These are phyloP conservation scores for Paspalum vaginatum DNA, from an alignment of 176 grass and related monocot species.

Conservation along the genomic window DNA sequence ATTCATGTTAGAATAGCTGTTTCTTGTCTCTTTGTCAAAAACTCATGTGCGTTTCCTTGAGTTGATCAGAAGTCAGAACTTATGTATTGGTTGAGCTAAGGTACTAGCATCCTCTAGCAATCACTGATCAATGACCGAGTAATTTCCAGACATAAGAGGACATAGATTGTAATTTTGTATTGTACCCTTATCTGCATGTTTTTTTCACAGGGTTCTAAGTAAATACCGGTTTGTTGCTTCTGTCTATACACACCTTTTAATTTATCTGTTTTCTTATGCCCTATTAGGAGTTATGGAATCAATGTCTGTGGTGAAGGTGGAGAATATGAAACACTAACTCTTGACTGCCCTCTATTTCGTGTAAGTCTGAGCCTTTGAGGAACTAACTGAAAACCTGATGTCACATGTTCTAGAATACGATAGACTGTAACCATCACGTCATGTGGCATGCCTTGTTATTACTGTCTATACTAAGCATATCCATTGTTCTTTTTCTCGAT, in stretches of 20 bases:
- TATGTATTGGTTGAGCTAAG: neutral
- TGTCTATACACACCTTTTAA: conserved; percentile 27
- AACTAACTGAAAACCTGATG: conserved; percentile 26
- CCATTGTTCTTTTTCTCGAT: neutral
- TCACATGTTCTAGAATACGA: conserved; percentile 17
- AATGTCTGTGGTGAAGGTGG: conserved; percentile 98
- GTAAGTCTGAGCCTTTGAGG: conserved; percentile 56
- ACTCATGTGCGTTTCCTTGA: neutral
- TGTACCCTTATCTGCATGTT: conserved; percentile 6
- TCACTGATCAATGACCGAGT: neutral
- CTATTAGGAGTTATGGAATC: conserved; percentile 89
- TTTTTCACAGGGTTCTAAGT: conserved; percentile 7
- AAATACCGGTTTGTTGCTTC: conserved; percentile 3
- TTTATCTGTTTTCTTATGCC: conserved; percentile 35
- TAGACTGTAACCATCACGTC: neutral
- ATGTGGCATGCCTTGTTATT: neutral
- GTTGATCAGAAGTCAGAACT: neutral
- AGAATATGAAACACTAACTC: conserved; percentile 98
- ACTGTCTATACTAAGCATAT: neutral
- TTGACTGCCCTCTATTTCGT: conserved; percentile 94
- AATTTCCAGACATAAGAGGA: neutral
- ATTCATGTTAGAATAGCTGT: conserved; percentile 10
- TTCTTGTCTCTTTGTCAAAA: neutral
- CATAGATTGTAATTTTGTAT: neutral
- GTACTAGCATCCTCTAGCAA: neutral